Conservation (phyloP, 129 eudicot species). For the Flaveria robusta region DNA sequence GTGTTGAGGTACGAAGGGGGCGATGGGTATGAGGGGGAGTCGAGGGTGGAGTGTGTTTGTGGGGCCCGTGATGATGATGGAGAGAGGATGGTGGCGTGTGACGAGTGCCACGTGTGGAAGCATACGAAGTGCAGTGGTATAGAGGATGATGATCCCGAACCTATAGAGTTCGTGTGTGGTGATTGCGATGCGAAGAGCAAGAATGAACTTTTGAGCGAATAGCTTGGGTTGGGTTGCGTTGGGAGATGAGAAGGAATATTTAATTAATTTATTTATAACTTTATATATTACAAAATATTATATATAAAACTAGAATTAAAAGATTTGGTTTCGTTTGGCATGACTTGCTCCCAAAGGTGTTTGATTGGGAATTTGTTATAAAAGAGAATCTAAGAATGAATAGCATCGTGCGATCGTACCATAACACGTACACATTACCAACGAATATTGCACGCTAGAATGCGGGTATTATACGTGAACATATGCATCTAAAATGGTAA, state of each 20-base stretch:
- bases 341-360: neutral
- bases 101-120: constrained; percentile 62
- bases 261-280: constrained; percentile 22
- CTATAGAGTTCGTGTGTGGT: constrained; percentile 43
- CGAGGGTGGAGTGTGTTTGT: constrained; percentile 47
- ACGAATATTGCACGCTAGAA: too few relatives aligned
- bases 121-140: constrained; percentile 60
- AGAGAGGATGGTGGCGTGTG: constrained; percentile 65
- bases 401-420: neutral
- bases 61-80: constrained; percentile 68
- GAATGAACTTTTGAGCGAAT: constrained; percentile 39
- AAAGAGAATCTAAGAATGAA: neutral
- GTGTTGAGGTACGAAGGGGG: constrained; percentile 68
- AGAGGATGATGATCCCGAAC: constrained; percentile 53
- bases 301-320: constrained; percentile 7
- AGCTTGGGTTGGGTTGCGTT: neutral
- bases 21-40: constrained; percentile 33
- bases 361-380: neutral
- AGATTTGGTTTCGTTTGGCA: neutral
- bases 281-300: neutral
- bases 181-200: constrained; percentile 39
- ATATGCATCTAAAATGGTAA: too few relatives aligned
- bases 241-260: neutral
- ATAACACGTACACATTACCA: too few relatives aligned
- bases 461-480: too few relatives aligned